These are phyloP conservation scores for Sideroxylon spinosum DNA, from an alignment of 179 eudicot genomes.

Conservation along the genomic window DNA sequence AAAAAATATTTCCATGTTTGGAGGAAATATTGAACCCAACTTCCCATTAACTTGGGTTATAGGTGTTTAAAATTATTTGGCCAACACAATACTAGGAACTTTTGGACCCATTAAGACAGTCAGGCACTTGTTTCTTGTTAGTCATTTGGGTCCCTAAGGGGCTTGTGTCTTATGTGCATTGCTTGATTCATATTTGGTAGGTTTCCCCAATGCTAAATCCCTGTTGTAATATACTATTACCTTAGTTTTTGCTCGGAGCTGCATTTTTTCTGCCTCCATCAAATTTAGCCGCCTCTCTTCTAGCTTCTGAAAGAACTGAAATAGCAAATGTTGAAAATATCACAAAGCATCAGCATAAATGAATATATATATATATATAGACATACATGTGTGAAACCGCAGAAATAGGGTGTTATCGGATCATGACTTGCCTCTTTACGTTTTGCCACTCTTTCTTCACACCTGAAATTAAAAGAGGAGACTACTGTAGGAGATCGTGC, in stretches of 20 bases:
- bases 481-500: constrained; percentile 32
- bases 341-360: constrained; percentile 7
- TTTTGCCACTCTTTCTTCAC: constrained; percentile 74
- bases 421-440: constrained; percentile 56
- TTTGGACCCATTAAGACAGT: neutral
- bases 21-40: neutral
- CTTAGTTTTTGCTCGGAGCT: constrained; percentile 43
- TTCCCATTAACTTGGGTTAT: neutral
- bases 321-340: constrained; percentile 11
- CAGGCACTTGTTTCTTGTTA: neutral
- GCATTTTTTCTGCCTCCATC: constrained; percentile 36
- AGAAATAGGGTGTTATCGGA: neutral
- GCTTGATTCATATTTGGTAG: neutral
- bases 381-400: neutral
- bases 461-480: constrained; percentile 55
- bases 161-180: neutral
- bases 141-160: neutral
- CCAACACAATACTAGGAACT: neutral
- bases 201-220: neutral
- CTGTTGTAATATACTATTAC: constrained; percentile 18
- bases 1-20: neutral
- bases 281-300: constrained; percentile 43
- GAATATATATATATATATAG: neutral
- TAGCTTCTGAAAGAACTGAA: constrained; percentile 53
- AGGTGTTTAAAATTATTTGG: neutral